A percentile compares a stretch with the other conserved stretches of the same genome.
phyloP scores from a whole-genome alignment of 305 asterid genomes.

The Petunia hybrid region DNA sequence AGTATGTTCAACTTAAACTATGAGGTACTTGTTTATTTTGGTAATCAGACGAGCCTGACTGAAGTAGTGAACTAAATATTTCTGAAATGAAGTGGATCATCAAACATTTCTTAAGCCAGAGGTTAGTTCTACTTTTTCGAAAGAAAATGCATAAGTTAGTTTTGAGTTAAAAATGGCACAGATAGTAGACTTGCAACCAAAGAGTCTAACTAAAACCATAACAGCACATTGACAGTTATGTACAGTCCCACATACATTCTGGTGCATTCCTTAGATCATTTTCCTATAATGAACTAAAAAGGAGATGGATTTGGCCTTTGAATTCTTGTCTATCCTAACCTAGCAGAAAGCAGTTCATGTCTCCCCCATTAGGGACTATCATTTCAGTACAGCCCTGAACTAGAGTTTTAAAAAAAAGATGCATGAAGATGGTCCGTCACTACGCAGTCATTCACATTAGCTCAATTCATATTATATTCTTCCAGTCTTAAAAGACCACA shows the following conservation, averaged over 20 bases:
- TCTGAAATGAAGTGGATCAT: not conserved
- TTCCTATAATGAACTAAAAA: slow-evolving; percentile 9
- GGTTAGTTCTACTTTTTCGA: not conserved
- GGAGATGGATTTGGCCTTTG: not conserved
- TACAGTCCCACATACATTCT: not conserved
- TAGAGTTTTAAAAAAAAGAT: slow-evolving; percentile 8
- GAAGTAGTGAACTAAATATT: not conserved
- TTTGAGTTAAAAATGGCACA: not conserved
- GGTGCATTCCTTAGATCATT: slow-evolving; percentile 10
- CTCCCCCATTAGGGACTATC: not conserved
- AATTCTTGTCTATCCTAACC: not conserved
- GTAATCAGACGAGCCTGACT: not conserved
- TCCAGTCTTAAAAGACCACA: slow-evolving; percentile 1
- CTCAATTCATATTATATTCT: not conserved
- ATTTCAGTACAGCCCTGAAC: slow-evolving; percentile 15
- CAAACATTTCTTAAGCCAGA: not conserved
- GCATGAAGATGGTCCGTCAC: not conserved
- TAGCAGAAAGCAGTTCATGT: not conserved
- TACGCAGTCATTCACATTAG: not conserved
- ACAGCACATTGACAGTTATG: not conserved
- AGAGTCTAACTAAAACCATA: slow-evolving; percentile 5
- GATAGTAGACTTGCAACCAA: not conserved
- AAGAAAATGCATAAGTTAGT: slow-evolving; percentile 1
- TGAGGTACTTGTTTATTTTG: not conserved
- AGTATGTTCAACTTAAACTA: not conserved